Evolutionary conservation across 805 yeast species (phyloP).

Genomic region (Cyberlindnera samutprakarnensis): DNA sequence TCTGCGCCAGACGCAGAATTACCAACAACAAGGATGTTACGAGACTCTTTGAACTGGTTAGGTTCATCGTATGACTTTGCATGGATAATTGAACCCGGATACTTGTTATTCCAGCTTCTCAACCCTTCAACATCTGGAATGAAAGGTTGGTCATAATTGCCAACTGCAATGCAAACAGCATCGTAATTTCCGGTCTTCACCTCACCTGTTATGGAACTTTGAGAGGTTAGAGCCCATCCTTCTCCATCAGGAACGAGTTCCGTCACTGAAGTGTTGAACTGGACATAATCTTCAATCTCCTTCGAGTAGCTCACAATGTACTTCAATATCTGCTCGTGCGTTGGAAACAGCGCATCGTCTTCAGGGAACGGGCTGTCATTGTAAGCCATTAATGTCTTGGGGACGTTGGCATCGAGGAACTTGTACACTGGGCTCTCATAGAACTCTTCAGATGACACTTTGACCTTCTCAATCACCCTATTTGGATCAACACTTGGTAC

Average conservation of each 20-base stretch:
- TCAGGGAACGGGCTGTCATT: slow-evolving; percentile 42
- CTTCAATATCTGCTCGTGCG: slow-evolving; percentile 48
- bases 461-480: slow-evolving; percentile 13
- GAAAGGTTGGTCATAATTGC: slow-evolving; percentile 56
- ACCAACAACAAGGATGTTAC: slow-evolving; percentile 58
- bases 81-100: slow-evolving; percentile 46
- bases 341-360: slow-evolving; percentile 46
- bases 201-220: slow-evolving; percentile 21
- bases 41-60: slow-evolving; percentile 29
- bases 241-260: slow-evolving; percentile 24
- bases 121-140: slow-evolving; percentile 52
- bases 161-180: slow-evolving; percentile 56
- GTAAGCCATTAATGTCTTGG: slow-evolving; percentile 59
- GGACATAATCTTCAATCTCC: slow-evolving; percentile 32
- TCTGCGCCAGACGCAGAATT: slow-evolving; percentile 76
- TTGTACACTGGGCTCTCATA: slow-evolving; percentile 57
- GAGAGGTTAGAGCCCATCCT: slow-evolving; percentile 38
- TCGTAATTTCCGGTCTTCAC: slow-evolving; percentile 35
- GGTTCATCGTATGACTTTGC: slow-evolving; percentile 48
- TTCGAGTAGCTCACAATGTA: slow-evolving; percentile 54
- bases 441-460: slow-evolving; percentile 21
- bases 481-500: slow-evolving; percentile 27
- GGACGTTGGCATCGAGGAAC: slow-evolving; percentile 62
- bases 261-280: slow-evolving; percentile 41
- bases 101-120: slow-evolving; percentile 33